Percentiles rank a stretch among this genome's conserved stretches.
Evolutionary conservation across 148 eudicot species (phyloP).

Genomic region (Arctostaphylos glauca): DNA sequence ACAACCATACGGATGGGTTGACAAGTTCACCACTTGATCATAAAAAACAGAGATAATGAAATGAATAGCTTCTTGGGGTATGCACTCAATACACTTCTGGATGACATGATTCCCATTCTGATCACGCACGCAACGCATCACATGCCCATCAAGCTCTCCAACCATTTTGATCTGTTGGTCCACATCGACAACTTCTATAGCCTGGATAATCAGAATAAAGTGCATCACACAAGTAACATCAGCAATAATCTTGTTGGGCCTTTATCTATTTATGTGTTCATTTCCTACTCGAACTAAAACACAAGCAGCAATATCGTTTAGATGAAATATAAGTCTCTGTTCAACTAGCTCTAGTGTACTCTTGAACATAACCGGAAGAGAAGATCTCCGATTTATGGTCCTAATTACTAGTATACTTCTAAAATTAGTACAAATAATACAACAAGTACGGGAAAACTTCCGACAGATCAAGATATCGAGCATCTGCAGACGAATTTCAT

Average conservation of each 20-base stretch:
- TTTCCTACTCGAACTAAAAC: background rate
- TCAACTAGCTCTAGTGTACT: background rate
- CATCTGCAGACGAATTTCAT: background rate
- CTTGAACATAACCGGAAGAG: background rate
- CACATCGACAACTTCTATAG: constrained; percentile 80
- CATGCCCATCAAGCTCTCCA: constrained; percentile 77
- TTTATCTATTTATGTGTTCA: background rate
- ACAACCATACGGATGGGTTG: constrained; percentile 95
- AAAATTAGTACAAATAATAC: background rate
- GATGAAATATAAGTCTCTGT: background rate
- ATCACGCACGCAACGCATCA: constrained; percentile 93
- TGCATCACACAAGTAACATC: background rate
- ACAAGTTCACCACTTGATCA: constrained; percentile 75
- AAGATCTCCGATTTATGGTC: background rate
- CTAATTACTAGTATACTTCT: background rate
- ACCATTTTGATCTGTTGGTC: constrained; percentile 83
- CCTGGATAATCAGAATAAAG: constrained; percentile 34
- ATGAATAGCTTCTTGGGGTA: constrained; percentile 68
- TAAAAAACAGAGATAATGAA: constrained; percentile 74
- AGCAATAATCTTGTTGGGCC: background rate
- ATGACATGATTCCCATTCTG: constrained; percentile 95
- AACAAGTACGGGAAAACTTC: background rate
- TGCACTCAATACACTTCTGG: constrained; percentile 90
- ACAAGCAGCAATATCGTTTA: background rate
- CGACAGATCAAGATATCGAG: background rate